Percentiles rank a stretch among this genome's conserved stretches.
Conservation (phyloP, 306 rosid genomes). For the Gleditsia sinensis region DNA sequence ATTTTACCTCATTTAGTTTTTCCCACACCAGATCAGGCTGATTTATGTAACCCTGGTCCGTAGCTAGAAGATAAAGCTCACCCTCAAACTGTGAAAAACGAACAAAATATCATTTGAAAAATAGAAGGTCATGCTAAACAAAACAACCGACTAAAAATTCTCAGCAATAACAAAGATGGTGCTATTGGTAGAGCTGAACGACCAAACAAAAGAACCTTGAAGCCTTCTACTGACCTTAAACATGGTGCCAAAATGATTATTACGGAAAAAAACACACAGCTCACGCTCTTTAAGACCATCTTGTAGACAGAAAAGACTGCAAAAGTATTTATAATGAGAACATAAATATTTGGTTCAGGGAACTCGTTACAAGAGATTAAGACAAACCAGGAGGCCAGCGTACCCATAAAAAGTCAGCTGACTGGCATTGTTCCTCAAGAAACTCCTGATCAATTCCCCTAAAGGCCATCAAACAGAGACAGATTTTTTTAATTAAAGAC, state of each 20-base stretch:
- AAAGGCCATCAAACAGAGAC: slow-evolving; percentile 36
- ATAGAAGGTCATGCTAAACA: slow-evolving; percentile 15
- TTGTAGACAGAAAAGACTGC: slow-evolving; percentile 91
- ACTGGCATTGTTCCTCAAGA: slow-evolving; percentile 83
- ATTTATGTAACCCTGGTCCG: slow-evolving; percentile 94
- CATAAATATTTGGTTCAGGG: slow-evolving; percentile 3
- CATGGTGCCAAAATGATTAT: slow-evolving; percentile 98
- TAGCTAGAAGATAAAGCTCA: slow-evolving; percentile 89
- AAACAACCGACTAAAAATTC: not conserved
- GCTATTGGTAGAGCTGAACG: slow-evolving; percentile 12
- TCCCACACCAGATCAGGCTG: slow-evolving; percentile 99
- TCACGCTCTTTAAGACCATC: slow-evolving; percentile 93
- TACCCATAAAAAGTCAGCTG: slow-evolving; percentile 90
- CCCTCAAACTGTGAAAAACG: slow-evolving; percentile 56
- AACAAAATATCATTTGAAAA: slow-evolving; percentile 11
- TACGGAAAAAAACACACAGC: slow-evolving; percentile 92
- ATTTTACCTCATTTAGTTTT: slow-evolving; percentile 85
- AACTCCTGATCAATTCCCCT: slow-evolving; percentile 84
- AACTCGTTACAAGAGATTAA: slow-evolving; percentile 18
- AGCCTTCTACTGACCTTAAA: slow-evolving; percentile 77
- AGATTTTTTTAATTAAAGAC: slow-evolving; percentile 17
- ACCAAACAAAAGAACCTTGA: slow-evolving; percentile 26
- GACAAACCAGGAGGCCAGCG: slow-evolving; percentile 29
- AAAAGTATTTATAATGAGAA: slow-evolving; percentile 34
- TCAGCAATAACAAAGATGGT: slow-evolving; percentile 8